These are phyloP conservation scores for Aspergillus intermedius DNA, from an alignment of 2,329 filamentous ascomycete genomes.

Conservation along the genomic window DNA sequence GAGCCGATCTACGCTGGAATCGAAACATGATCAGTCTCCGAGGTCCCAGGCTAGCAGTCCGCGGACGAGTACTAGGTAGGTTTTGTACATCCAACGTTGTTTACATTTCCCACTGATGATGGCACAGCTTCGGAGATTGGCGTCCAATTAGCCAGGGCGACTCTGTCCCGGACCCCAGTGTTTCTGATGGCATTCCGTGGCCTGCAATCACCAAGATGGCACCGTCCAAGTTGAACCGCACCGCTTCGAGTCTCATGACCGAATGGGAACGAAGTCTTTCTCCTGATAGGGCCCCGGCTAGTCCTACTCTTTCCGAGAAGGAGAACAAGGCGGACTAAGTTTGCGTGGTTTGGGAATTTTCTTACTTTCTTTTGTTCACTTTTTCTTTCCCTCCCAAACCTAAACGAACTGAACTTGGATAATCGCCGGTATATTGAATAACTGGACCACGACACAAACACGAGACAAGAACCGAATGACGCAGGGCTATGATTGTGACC, in stretches of 20 bases:
- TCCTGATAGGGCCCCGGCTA: constrained; percentile 17
- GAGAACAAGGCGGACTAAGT: constrained; percentile 27
- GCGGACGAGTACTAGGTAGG: constrained; percentile 48
- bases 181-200: constrained; percentile 50
- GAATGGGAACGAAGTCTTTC: constrained; percentile 80
- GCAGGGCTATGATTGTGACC: constrained; percentile 27
- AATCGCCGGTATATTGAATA: constrained; percentile 4
- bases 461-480: constrained; percentile 22
- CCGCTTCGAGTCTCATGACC: constrained; percentile 77
- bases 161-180: constrained; percentile 23
- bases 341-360: not conserved
- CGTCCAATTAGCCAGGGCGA: constrained; percentile 18
- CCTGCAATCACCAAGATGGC: constrained; percentile 65
- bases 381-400: not conserved
- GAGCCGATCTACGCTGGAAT: constrained; percentile 46
- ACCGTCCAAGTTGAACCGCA: constrained; percentile 71
- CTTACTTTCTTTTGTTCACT: not conserved
- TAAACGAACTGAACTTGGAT: not conserved
- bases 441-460: constrained; percentile 2
- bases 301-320: constrained; percentile 17
- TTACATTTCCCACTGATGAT: constrained; percentile 15
- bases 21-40: constrained; percentile 42
- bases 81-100: no score
- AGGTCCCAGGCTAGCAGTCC: constrained; percentile 44
- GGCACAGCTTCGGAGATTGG: constrained; percentile 33